A percentile compares a stretch with the other conserved stretches of the same genome.
phyloP scores from a whole-genome alignment of 2,329 filamentous ascomycete genomes.

The Colletotrichum scovillei region DNA sequence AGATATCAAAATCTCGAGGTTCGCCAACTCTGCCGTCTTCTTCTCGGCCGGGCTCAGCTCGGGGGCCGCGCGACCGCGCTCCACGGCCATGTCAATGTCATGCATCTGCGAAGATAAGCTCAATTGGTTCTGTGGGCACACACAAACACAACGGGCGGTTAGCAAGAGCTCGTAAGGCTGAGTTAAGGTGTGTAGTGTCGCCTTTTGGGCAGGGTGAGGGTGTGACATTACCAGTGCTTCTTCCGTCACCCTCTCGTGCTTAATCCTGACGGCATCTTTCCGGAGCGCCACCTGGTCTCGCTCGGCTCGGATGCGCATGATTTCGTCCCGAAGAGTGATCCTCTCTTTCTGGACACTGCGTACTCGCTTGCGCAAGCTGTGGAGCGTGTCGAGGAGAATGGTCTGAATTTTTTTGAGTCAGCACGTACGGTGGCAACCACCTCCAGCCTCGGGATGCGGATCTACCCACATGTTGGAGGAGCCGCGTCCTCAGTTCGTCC shows the following conservation, averaged over 20 bases:
- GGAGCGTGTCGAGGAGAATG: slow-evolving; percentile 69
- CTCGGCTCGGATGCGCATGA: slow-evolving; percentile 69
- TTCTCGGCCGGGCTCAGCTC: slow-evolving; percentile 58
- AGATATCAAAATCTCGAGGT: slow-evolving; percentile 68
- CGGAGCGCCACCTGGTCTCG: slow-evolving; percentile 70
- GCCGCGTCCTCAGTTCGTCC: slow-evolving; percentile 64
- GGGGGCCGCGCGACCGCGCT: slow-evolving; percentile 60
- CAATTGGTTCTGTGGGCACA: slow-evolving; percentile 54
- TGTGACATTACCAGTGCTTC: slow-evolving; percentile 59
- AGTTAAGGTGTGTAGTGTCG: neutral
- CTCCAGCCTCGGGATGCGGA: slow-evolving; percentile 9
- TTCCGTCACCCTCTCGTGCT: slow-evolving; percentile 66
- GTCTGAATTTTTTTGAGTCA: slow-evolving; percentile 50
- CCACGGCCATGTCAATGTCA: slow-evolving; percentile 69
- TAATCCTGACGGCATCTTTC: slow-evolving; percentile 71
- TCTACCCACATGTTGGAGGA: slow-evolving; percentile 68
- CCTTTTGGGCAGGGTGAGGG: slow-evolving; percentile 23
- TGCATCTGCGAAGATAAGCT: slow-evolving; percentile 69
- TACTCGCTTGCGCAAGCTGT: slow-evolving; percentile 68
- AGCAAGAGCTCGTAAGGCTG: slow-evolving; percentile 16
- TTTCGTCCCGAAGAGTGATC: slow-evolving; percentile 66
- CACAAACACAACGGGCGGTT: neutral
- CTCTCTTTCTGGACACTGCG: slow-evolving; percentile 68
- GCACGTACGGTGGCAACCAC: slow-evolving; percentile 11
- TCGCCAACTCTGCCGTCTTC: slow-evolving; percentile 63